A percentile compares a stretch with the other conserved stretches of the same genome.
phyloP scores from a whole-genome alignment of 495 filamentous ascomycete genomes.

The Penicillium pancosmium region DNA sequence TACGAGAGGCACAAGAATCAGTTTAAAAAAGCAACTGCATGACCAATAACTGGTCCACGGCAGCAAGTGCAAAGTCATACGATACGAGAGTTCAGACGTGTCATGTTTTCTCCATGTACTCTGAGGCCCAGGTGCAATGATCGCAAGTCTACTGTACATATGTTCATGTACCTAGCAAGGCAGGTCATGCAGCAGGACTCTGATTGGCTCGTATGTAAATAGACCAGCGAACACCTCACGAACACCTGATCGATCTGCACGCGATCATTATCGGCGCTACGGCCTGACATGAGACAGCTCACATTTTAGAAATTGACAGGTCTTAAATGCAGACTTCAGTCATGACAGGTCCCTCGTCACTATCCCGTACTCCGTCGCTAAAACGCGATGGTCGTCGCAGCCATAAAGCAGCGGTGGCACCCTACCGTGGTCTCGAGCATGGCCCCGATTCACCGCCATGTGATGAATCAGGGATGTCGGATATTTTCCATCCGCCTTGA shows the following conservation, averaged over 20 bases:
- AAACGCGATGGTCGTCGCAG: background rate
- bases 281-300: constrained; percentile 32
- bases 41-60: background rate
- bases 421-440: constrained; percentile 16
- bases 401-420: constrained; percentile 10
- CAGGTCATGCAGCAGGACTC: background rate
- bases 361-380: background rate
- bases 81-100: constrained; percentile 12
- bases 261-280: constrained; percentile 16
- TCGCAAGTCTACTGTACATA: background rate
- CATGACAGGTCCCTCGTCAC: background rate
- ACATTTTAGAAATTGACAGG: constrained; percentile 25
- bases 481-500: constrained; percentile 3
- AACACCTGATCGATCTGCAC: constrained; percentile 21
- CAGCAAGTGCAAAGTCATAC: background rate
- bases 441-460: constrained; percentile 26
- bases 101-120: constrained; percentile 14
- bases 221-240: constrained; percentile 10
- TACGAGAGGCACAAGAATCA: background rate
- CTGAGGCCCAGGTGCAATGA: background rate
- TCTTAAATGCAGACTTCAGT: constrained; percentile 10
- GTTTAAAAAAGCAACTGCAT: background rate
- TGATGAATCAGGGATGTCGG: constrained; percentile 22
- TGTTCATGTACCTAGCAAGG: background rate
- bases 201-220: constrained; percentile 8